phyloP scores from a whole-genome alignment of 495 filamentous ascomycete species.

The Viridothelium virens region DNA sequence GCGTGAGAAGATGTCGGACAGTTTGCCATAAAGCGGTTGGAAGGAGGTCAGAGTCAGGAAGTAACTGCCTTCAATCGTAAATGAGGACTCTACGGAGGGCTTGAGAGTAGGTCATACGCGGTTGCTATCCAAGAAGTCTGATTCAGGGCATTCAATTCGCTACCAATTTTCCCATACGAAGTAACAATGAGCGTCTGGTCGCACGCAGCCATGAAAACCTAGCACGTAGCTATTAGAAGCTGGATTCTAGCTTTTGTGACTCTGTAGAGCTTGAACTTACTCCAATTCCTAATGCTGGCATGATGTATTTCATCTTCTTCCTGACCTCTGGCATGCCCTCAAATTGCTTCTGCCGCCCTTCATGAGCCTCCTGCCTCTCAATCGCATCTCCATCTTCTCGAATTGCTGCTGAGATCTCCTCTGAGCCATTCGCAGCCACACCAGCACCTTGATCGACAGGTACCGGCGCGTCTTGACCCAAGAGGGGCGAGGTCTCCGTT shows the following conservation, averaged over 20 bases:
- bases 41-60: slow-evolving; percentile 73
- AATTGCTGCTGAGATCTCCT: slow-evolving; percentile 12
- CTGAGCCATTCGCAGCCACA: slow-evolving; percentile 17
- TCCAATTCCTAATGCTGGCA: slow-evolving; percentile 53
- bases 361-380: slow-evolving; percentile 27
- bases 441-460: slow-evolving; percentile 20
- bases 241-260: slow-evolving; percentile 1
- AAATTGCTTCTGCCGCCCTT: slow-evolving; percentile 27
- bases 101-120: slow-evolving; percentile 37
- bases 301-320: slow-evolving; percentile 44
- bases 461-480: slow-evolving; percentile 14
- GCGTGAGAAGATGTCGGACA: slow-evolving; percentile 79
- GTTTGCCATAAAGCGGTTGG: slow-evolving; percentile 70
- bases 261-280: slow-evolving; percentile 33
- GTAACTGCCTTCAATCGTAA: slow-evolving; percentile 34
- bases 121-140: slow-evolving; percentile 82
- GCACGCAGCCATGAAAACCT: slow-evolving; percentile 60
- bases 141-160: slow-evolving; percentile 68
- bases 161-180: slow-evolving; percentile 74
- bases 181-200: slow-evolving; percentile 80
- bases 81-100: background rate
- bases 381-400: slow-evolving; percentile 24
- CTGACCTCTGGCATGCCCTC: slow-evolving; percentile 38
- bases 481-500: slow-evolving; percentile 31
- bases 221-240: slow-evolving; percentile 32